phyloP scores from a whole-genome alignment of 257 asterid genomes.

The Handroanthus guayacan region DNA sequence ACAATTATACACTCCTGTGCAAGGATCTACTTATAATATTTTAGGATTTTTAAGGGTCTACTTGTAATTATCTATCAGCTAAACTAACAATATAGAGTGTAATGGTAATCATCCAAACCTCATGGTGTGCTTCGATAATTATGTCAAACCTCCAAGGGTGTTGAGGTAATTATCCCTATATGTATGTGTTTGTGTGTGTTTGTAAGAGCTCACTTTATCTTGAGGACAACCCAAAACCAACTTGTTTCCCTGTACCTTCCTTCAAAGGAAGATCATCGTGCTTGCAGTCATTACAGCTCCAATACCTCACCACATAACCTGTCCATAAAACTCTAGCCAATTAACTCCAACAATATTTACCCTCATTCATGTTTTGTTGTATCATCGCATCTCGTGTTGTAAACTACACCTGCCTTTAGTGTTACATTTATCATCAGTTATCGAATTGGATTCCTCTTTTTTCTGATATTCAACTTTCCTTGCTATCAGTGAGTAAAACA shows the following conservation, averaged over 20 bases:
- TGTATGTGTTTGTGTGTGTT: no score
- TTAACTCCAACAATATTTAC: constrained; percentile 5
- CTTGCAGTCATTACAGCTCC: constrained; percentile 37
- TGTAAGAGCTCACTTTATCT: no score
- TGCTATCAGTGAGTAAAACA: background rate
- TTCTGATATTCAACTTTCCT: background rate
- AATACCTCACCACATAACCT: constrained; percentile 49
- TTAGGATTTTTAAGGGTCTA: no score
- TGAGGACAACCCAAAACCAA: no score
- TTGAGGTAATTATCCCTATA: no score
- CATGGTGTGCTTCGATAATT: no score
- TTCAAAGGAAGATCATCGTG: constrained; percentile 4
- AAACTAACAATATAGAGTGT: no score
- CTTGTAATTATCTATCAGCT: no score
- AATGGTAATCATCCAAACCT: no score
- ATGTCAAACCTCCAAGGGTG: no score
- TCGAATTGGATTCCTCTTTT: background rate
- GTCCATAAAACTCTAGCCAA: constrained; percentile 28
- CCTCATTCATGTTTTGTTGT: background rate
- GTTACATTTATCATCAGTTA: background rate
- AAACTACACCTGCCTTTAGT: background rate
- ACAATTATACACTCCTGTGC: no score
- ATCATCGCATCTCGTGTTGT: background rate
- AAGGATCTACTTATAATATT: no score
- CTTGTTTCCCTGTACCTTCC: constrained; percentile 5